Base-by-base conservation (phyloP, 1,284 basidiomycete species). In the Ceratobasidium papillatum region DNA sequence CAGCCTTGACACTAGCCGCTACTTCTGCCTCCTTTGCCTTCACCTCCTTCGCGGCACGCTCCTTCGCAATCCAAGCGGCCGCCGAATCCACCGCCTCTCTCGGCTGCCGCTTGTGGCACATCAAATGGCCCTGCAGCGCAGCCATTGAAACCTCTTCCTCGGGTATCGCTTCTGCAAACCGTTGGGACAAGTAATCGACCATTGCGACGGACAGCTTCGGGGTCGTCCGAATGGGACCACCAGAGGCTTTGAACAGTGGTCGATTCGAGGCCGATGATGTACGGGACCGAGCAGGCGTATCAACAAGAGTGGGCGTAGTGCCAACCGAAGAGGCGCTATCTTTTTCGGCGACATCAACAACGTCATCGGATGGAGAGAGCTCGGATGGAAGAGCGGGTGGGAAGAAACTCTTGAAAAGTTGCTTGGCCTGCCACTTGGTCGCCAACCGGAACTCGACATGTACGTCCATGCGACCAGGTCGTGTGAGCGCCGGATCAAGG, bases 381-480 rank as follows among this genome's bases (percentile, higher is more conserved):
- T 75, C 75, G 9, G 75, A 63, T 1, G 52, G 64, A 25, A 3
- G 80, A 36, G 43, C 41, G 30, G 74, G 68, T 0, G 87, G 81
- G 79, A 90, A 93, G 83, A 94, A 93, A 66, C 86, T 84, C 56
- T 83, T 85, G 81, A 88, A 93, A 1, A 93, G 82, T 77, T 89
- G 86, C 45, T 81, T 81, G 0, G 89, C 90, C 78, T 94, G 91
- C 81, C 85, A 88, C 74, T 83, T 86, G 79, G 89, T 91, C 8
- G 92, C 89, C 27, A 89, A 84, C 78, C 86, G 87, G 81, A 93
- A 93, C 78, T 92, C 87, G 72, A 94, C 82, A 78, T 92, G 90
- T n/a, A 93, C 78, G 80, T 94, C 92, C 87, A 93, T 90, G 4
- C 92, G 88, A 45, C 92, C 92, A 1, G 92, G 90, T n/a, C 92